Conservation (phyloP, 345 rosid species). For the Adansonia digitata region DNA sequence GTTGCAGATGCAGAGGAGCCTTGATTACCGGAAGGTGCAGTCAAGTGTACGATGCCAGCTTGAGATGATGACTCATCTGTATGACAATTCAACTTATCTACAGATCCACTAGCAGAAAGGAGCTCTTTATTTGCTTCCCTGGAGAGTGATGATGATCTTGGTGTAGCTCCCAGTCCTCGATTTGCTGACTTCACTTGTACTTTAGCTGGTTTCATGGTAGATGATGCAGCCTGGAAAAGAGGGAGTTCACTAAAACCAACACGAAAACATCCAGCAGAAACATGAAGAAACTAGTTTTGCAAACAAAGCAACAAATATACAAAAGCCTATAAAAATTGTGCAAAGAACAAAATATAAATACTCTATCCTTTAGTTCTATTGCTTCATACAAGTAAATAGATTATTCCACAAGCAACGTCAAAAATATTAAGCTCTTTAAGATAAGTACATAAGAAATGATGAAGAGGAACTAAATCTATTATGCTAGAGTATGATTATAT, state of each 20-base stretch:
- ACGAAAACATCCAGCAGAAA: not conserved
- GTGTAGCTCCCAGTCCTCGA: slow-evolving; percentile 20
- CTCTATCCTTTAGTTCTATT: not conserved
- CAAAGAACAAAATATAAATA: not conserved
- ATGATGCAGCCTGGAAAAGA: slow-evolving; percentile 24
- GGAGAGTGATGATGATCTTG: slow-evolving; percentile 22
- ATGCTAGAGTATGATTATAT: not conserved
- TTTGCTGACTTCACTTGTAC: slow-evolving; percentile 19
- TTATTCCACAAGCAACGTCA: not conserved
- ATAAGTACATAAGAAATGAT: not conserved
- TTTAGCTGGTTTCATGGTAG: slow-evolving; percentile 24
- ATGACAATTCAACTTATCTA: slow-evolving; percentile 9
- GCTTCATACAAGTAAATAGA: not conserved
- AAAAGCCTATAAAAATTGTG: not conserved
- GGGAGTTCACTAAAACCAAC: no score
- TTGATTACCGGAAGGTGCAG: slow-evolving; percentile 9
- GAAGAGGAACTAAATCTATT: not conserved
- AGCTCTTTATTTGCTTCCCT: slow-evolving; percentile 21
- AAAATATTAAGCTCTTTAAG: not conserved
- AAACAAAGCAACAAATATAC: not conserved
- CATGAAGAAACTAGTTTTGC: not conserved
- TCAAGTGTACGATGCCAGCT: slow-evolving; percentile 10
- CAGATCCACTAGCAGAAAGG: slow-evolving; percentile 12
- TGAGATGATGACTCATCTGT: slow-evolving; percentile 18
- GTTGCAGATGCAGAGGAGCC: slow-evolving; percentile 9